These are phyloP conservation scores for Stemphylium lycopersici DNA, from an alignment of 2,329 filamentous ascomycete genomes.

Conservation along the genomic window DNA sequence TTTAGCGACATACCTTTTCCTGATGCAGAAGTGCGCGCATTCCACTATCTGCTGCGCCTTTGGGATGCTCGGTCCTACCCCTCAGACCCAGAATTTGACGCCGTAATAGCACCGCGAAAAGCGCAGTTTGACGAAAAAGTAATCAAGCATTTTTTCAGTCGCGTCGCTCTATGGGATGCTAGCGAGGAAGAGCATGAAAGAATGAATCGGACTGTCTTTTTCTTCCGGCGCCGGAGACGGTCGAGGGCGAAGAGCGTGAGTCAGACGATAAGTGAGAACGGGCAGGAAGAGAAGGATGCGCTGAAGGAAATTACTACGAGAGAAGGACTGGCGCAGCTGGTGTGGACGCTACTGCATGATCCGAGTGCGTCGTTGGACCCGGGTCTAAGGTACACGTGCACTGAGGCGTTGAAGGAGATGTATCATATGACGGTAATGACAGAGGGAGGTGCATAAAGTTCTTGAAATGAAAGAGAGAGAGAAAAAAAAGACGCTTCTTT, in stretches of 20 bases:
- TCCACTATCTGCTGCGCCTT: conserved; percentile 26
- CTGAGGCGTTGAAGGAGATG: conserved; percentile 25
- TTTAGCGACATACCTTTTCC: conserved; percentile 18
- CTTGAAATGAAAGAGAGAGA: too few relatives aligned
- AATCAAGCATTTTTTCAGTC: conserved; percentile 29
- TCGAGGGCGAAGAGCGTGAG: conserved; percentile 9
- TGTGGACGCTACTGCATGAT: conserved; percentile 32
- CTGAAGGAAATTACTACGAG: conserved; percentile 32
- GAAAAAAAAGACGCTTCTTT: too few relatives aligned
- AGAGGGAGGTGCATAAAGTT: neutral
- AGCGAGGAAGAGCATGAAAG: conserved; percentile 15
- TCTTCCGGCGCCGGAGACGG: conserved; percentile 6
- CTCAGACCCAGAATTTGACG: conserved; percentile 24
- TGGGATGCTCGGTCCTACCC: conserved; percentile 23
- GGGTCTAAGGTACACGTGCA: conserved; percentile 20
- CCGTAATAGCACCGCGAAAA: conserved; percentile 12
- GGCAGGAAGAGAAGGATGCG: conserved; percentile 18
- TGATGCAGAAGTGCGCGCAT: conserved; percentile 30
- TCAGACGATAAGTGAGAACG: conserved; percentile 14
- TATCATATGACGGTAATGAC: conserved; percentile 16
- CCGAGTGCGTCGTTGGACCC: conserved; percentile 13
- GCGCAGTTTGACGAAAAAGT: conserved; percentile 26
- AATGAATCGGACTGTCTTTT: conserved; percentile 6
- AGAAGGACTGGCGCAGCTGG: conserved; percentile 33
- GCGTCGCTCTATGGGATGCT: conserved; percentile 29